Evolutionary conservation across 306 rosid genomes (phyloP).

Genomic region (Crotalaria pallida): DNA sequence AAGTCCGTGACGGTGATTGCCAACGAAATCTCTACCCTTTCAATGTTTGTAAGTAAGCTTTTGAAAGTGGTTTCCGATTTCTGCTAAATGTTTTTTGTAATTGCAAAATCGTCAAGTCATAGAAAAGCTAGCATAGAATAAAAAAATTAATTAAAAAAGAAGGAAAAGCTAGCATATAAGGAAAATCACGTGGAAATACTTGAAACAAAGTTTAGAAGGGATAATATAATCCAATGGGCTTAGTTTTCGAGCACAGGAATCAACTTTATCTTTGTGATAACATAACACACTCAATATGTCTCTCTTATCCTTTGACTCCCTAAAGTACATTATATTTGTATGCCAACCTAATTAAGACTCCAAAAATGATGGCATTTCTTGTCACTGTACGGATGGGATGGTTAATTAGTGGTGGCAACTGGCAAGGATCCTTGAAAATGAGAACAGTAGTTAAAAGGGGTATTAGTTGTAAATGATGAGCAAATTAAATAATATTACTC

Average conservation of each 20-base stretch:
- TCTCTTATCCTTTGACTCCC: constrained; percentile 49
- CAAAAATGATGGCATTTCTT: constrained; percentile 19
- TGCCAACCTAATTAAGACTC: constrained; percentile 1
- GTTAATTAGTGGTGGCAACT: background rate
- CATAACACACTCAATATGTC: constrained; percentile 49
- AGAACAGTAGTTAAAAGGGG: too few relatives aligned
- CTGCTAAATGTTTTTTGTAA: background rate
- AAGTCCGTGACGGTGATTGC: constrained; percentile 20
- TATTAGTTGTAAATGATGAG: too few relatives aligned
- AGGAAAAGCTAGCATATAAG: background rate
- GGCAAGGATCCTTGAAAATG: constrained; percentile 16
- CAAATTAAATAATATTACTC: too few relatives aligned
- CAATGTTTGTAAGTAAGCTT: constrained; percentile 25
- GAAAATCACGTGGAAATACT: constrained; percentile 25
- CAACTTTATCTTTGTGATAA: constrained; percentile 39
- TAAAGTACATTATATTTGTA: constrained; percentile 3
- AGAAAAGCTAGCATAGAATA: background rate
- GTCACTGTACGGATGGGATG: constrained; percentile 12
- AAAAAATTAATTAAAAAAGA: too few relatives aligned
- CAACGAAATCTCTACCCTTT: constrained; percentile 29
- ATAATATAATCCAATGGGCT: constrained; percentile 36
- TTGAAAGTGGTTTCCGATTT: constrained; percentile 19
- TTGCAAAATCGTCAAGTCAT: constrained; percentile 33
- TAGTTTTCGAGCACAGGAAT: constrained; percentile 28
- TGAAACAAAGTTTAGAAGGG: constrained; percentile 12